Evolutionary conservation across 345 rosid genomes (phyloP), one percentile per base, ranked within the genome.

Genomic region (Rhizophora apiculata): DNA sequence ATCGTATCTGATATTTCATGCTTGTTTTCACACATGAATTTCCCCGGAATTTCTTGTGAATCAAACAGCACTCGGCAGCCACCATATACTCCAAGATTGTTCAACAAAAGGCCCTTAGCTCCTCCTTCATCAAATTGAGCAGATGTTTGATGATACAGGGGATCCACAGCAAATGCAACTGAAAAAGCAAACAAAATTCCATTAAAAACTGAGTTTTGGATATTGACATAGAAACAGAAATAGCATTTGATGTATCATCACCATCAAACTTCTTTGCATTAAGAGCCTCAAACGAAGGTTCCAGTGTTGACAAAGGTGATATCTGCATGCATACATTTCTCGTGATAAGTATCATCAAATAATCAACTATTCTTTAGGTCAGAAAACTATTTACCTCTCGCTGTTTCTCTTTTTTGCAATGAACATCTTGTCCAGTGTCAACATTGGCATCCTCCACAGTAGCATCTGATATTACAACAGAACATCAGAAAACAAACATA

Each of bases 61-160:
- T 94, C 97, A 79, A 94, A 94, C 48, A 91, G 89, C 79, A 94
- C 97, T 65, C 82, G 89, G 68, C 98, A 94, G 54, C 86, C 88
- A 69, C 90, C 90, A 80, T 85, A 89, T 55, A 94, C 90, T 73
- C 95, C 98, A 75, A 94, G 91, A 72, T 94, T 91, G 81, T 89
- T 94, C 76, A 91, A 79, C 76, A 94, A 67, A 57, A 94, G 86
- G 66, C 95, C 97, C 81, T 82, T 91, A 34, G 92, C 98, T 77
- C 98, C 97, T 69, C 98, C 98, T 87, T 89, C 98, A 76, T 94
- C 98, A 78, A 91, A 91, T 76, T 91, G 95, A 67, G 98, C 98
- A 66, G 98, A 89, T 57, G 98, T 91, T 76, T 94, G 98, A 75
- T 89, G 96, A 83, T 94, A 94, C 57, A 94, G 84, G 19, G 98